Base-by-base conservation (phyloP, 176 grass and related monocot genomes). In the Hyparrhenia diplandra region DNA sequence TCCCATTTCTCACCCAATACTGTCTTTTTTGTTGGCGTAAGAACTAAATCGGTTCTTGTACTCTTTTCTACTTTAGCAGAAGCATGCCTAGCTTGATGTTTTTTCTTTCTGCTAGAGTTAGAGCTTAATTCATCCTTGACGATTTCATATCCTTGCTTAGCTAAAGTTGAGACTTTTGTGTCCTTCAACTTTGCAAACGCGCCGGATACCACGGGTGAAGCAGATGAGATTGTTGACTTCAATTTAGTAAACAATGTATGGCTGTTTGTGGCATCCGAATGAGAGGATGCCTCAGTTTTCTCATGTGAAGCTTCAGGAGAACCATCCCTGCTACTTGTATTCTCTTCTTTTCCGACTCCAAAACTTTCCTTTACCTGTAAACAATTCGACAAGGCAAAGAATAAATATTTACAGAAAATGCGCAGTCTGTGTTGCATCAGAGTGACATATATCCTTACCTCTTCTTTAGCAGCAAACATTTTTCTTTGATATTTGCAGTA, bases 1-100 rank as follows among this genome's bases (percentile, higher is more conserved):
- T 98, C 92, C 95, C 92, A 95, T 82, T 95, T 98, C 78, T 95
- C 86, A 86, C 92, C 88, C 71, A 98, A 76, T 27, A 87, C 43
- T 8, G 95, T 93, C 76, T 80, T 94, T 76, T 98, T 98, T 58
- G 84, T 87, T 69, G 90, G 92, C 63, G 93, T 73, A 80, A 98
- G 67, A 86, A 95, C 86, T 68, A 98, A 67, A 71, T 98, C 95
- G 75, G 82, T 85, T 77, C 82, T 81, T 76, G 82, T 30, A 81
- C 87, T 89, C 82, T 80, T 94, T 85, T 89, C 87, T 75, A 82
- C 83, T 32, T 73, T 81, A 81, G 88, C 66, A 75, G 80, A 91
- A 43, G 62, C 76, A 76, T 83, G 85, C 59, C 86, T 73, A 74
- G 82, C 76, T 67, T 87, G 80, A 70, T 84, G 81, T 75, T 76